Evolutionary conservation across 2,329 filamentous ascomycete genomes (phyloP), one percentile per base, ranked within the genome.

Genomic region (Berkeleyomyces rouxiae): DNA sequence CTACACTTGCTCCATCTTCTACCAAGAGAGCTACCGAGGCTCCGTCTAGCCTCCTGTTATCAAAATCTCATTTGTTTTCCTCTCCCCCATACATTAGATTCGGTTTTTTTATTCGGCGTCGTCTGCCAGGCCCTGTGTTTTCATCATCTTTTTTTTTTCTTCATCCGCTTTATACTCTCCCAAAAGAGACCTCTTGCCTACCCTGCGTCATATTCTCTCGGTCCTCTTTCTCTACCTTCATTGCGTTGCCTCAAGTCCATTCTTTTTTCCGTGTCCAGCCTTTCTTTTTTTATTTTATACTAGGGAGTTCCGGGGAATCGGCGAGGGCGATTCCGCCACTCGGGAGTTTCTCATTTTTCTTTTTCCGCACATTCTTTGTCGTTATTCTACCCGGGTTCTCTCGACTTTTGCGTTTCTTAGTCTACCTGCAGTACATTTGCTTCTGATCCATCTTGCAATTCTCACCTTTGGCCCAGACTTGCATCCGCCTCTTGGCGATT

Each of bases 301-400:
- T 11, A n/a, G 16, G 11, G 11, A n/a, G 11, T 46, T 46, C 11
- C 43, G 11, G 4, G 7, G 11, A 46, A 46, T n/a, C 16, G 43
- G 43, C 43, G 43, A n/a, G 43, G 11, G 43, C 43, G 42, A 6
- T 57, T 31, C 37, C 49, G 61, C 43, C 39, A 13, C 37, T 58
- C 37, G 4, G 60, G 49, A 58, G 31, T 40, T 43, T 47, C 55
- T 36, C n/a, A 31, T 43, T 37, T 51, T 57, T 61, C 58, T 43
- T 43, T 59, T 53, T 33, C 51, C 61, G n/a, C 61, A 61, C 43
- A 61, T 63, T 58, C 47, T 39, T 65, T 49, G 51, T 44, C 33
- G n/a, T 46, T 59, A 37, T 59, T 46, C 36, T 59, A 62, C 46
- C 55, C 55, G 42, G 46, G 37, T 49, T 53, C 55, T 16, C 39